phyloP scores from a whole-genome alignment of 2,329 filamentous ascomycete species.

The Claviceps fusiformis region DNA sequence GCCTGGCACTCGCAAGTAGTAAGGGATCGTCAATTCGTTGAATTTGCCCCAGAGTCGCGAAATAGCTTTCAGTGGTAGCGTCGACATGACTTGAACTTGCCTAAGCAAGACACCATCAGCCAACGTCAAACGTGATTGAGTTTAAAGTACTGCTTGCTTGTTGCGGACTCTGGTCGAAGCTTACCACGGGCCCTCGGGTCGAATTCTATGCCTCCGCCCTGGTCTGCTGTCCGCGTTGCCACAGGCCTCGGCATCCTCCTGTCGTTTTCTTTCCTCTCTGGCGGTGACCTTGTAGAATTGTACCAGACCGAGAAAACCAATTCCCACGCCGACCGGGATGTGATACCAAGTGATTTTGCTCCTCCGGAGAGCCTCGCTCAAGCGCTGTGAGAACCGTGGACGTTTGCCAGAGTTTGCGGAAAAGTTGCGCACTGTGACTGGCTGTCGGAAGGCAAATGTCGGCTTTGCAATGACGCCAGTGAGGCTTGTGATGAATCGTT shows the following conservation, averaged over 20 bases:
- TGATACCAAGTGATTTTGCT: conserved; percentile 71
- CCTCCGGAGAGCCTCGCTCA: conserved; percentile 35
- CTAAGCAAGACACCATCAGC: conserved; percentile 16
- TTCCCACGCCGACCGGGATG: conserved; percentile 74
- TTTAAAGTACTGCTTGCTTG: background rate
- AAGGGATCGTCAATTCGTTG: conserved; percentile 79
- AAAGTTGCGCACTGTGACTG: conserved; percentile 16
- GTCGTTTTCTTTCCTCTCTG: conserved; percentile 38
- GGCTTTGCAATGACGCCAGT: conserved; percentile 4
- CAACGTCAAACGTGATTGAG: background rate
- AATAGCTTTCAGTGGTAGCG: conserved; percentile 77
- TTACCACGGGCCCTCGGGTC: conserved; percentile 75
- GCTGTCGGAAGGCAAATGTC: conserved; percentile 13
- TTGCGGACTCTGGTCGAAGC: conserved; percentile 5
- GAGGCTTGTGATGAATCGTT: conserved; percentile 5
- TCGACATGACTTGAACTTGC: conserved; percentile 91
- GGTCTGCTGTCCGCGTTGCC: conserved; percentile 28
- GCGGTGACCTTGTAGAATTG: conserved; percentile 67
- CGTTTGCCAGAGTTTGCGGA: conserved; percentile 27
- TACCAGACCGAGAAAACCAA: conserved; percentile 69
- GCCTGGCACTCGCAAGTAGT: conserved; percentile 74
- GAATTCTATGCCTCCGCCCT: conserved; percentile 47
- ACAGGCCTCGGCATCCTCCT: conserved; percentile 32
- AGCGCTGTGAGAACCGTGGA: conserved; percentile 36
- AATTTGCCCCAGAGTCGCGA: conserved; percentile 83